A percentile compares a stretch with the other conserved stretches of the same genome.
phyloP scores from a whole-genome alignment of 2,329 filamentous ascomycete genomes.

The Neofusicoccum sp. region DNA sequence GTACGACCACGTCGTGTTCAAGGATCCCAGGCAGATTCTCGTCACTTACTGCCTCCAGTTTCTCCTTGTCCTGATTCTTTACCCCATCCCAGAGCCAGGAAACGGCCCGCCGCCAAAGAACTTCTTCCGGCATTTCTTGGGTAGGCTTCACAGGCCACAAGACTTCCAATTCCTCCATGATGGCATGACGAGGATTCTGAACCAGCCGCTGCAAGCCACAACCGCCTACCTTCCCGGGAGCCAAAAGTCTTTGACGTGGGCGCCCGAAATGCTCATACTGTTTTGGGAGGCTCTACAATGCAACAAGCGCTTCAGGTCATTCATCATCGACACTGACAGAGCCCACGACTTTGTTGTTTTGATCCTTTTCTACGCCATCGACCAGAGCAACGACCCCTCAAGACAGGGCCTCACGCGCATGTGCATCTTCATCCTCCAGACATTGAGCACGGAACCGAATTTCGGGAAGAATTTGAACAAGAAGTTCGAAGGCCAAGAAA shows the following conservation, averaged over 20 bases:
- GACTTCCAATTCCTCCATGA: slow-evolving; percentile 98
- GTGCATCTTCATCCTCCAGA: slow-evolving; percentile 96
- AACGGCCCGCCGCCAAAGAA: slow-evolving; percentile 72
- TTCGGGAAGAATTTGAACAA: slow-evolving; percentile 91
- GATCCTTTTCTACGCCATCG: slow-evolving; percentile 87
- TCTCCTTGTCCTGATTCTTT: slow-evolving; percentile 79
- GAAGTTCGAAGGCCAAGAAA: slow-evolving; percentile 83
- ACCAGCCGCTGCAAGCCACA: slow-evolving; percentile 87
- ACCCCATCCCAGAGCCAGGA: slow-evolving; percentile 78
- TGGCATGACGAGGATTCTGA: slow-evolving; percentile 87
- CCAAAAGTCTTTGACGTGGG: slow-evolving; percentile 77
- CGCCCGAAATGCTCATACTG: slow-evolving; percentile 92
- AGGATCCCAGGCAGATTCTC: slow-evolving; percentile 83
- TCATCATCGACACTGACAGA: slow-evolving; percentile 92
- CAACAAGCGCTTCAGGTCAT: slow-evolving; percentile 94
- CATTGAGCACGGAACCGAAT: slow-evolving; percentile 85
- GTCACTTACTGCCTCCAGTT: slow-evolving; percentile 91
- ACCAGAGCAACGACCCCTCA: slow-evolving; percentile 79
- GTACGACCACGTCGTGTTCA: slow-evolving; percentile 89
- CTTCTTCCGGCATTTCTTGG: slow-evolving; percentile 88
- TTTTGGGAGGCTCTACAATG: slow-evolving; percentile 98
- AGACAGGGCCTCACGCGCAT: slow-evolving; percentile 93
- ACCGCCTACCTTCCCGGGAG: slow-evolving; percentile 84
- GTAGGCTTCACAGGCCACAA: slow-evolving; percentile 84
- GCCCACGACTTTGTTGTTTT: slow-evolving; percentile 91